Evolutionary conservation across 805 yeast genomes (phyloP).

Genomic region (Metschnikowia santaceciliae): DNA sequence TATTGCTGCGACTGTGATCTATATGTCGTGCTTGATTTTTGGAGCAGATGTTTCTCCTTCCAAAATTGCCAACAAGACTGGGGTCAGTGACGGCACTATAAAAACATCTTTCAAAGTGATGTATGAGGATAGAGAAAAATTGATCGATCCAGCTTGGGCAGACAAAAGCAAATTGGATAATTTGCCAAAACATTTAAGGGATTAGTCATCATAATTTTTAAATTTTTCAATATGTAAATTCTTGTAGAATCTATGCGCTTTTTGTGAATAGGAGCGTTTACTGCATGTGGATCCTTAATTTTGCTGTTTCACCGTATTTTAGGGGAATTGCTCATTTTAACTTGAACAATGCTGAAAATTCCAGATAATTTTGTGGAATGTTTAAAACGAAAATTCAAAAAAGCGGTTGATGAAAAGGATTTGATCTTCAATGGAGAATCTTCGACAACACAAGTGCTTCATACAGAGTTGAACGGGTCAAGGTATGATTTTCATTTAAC

Average conservation of each 20-base stretch:
- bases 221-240: not conserved
- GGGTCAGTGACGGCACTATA: slow-evolving; percentile 96
- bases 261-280: not conserved
- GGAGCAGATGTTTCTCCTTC: slow-evolving; percentile 71
- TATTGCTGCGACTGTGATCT: slow-evolving; percentile 95
- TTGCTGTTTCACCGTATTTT: not conserved
- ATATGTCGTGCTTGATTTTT: slow-evolving; percentile 88
- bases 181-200: slow-evolving; percentile 23
- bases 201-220: not conserved
- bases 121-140: slow-evolving; percentile 59
- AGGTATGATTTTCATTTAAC: slow-evolving; percentile 27
- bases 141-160: slow-evolving; percentile 77
- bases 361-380: slow-evolving; percentile 37
- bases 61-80: slow-evolving; percentile 85
- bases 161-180: slow-evolving; percentile 56
- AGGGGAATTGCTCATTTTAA: not conserved
- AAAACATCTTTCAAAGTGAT: slow-evolving; percentile 84
- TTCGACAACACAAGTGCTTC: slow-evolving; percentile 20
- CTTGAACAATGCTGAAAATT: slow-evolving; percentile 11
- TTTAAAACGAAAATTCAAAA: slow-evolving; percentile 39
- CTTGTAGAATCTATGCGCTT: not conserved
- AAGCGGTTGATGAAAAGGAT: slow-evolving; percentile 45
- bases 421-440: slow-evolving; percentile 52
- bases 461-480: slow-evolving; percentile 9
- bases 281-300: not conserved